Conservation (phyloP, 257 asterid species). For the Ophiorrhiza pumila region DNA sequence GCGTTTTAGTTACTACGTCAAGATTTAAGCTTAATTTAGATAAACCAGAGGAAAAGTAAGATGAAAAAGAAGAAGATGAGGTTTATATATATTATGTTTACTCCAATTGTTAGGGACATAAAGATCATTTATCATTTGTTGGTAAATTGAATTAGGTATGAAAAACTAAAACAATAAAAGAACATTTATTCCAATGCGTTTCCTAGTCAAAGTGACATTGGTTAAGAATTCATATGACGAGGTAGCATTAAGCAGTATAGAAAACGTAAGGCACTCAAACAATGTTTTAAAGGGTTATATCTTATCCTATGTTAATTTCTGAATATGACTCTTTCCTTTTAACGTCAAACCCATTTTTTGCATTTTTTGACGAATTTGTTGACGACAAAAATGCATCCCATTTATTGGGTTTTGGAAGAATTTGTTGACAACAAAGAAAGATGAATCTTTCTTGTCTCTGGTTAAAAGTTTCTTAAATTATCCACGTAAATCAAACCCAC, state of each 20-base stretch:
- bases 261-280: constrained; percentile 13
- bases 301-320: neutral
- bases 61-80: neutral
- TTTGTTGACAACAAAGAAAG: neutral
- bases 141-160: constrained; percentile 3
- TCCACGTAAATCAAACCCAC: neutral
- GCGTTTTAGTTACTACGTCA: too few species aligned
- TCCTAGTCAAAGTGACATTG: neutral
- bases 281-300: neutral
- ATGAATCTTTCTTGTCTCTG: neutral
- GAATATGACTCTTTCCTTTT: neutral
- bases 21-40: neutral
- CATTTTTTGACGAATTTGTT: neutral
- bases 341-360: neutral
- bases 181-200: neutral
- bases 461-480: neutral
- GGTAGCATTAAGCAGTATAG: neutral
- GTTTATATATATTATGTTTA: too few species aligned
- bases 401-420: neutral
- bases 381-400: neutral
- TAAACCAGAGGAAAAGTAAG: neutral
- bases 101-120: neutral
- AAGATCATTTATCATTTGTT: neutral
- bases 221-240: neutral
- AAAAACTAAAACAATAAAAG: neutral